Conservation (phyloP, 352 stramenopile genomes). For the Globisporangium echinulatum region DNA sequence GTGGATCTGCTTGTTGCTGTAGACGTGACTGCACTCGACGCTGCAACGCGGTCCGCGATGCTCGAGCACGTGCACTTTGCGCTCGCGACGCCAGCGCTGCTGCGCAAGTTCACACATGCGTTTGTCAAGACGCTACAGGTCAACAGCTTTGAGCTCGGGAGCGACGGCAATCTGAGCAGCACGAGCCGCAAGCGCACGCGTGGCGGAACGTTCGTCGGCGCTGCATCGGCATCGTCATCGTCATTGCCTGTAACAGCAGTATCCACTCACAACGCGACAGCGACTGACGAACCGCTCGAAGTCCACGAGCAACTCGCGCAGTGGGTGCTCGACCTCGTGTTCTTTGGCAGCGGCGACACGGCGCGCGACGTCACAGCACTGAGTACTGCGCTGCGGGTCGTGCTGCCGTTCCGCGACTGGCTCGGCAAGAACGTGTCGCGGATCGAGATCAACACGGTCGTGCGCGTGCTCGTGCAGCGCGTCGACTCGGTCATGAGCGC, state of each 20-base stretch:
- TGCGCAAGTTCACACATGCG: slow-evolving; percentile 11
- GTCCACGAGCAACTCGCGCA: slow-evolving; percentile 26
- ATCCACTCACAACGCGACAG: neutral
- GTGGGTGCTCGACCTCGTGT: slow-evolving; percentile 39
- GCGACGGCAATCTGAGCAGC: slow-evolving; percentile 10
- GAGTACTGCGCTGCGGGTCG: slow-evolving; percentile 27
- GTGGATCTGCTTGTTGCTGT: slow-evolving; percentile 9
- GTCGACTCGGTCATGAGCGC: slow-evolving; percentile 38
- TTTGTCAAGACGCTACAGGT: slow-evolving; percentile 9
- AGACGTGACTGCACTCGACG: slow-evolving; percentile 6
- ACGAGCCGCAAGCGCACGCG: slow-evolving; percentile 14
- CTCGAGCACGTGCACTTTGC: slow-evolving; percentile 9
- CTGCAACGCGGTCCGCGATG: neutral
- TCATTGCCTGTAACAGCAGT: too few relatives aligned
- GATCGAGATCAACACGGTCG: slow-evolving; percentile 33
- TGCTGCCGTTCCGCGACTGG: slow-evolving; percentile 41
- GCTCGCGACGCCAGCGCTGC: slow-evolving; percentile 10
- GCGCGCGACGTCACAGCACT: slow-evolving; percentile 24
- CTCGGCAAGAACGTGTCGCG: slow-evolving; percentile 26
- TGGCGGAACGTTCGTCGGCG: slow-evolving; percentile 3
- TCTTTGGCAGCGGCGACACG: slow-evolving; percentile 24
- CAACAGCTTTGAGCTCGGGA: slow-evolving; percentile 12
- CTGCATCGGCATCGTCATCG: neutral
- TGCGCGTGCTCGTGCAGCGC: slow-evolving; percentile 33
- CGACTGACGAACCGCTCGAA: neutral